These are phyloP conservation scores for Fomitiporia mediterranea DNA, from an alignment of 1,284 basidiomycete genomes.

Conservation along the genomic window DNA sequence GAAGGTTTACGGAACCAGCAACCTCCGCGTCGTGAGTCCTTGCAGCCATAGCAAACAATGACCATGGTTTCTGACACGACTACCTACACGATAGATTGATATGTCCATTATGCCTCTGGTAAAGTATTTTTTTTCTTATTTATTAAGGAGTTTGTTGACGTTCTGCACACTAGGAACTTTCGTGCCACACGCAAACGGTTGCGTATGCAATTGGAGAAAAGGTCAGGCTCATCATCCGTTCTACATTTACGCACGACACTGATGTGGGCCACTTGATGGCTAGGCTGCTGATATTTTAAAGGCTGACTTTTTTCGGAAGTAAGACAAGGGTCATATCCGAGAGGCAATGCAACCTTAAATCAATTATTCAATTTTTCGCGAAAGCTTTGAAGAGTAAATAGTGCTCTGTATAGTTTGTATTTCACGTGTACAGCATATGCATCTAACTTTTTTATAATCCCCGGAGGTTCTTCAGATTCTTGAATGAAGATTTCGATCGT, in stretches of 20 bases:
- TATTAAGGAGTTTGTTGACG: neutral
- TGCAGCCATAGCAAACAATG: too few relatives aligned
- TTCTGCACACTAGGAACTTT: constrained; percentile 5
- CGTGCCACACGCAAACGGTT: constrained; percentile 11
- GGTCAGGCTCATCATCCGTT: constrained; percentile 1
- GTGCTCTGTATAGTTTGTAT: too few relatives aligned
- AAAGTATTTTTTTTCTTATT: neutral
- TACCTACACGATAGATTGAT: neutral
- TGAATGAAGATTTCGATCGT: too few relatives aligned
- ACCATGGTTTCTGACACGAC: neutral
- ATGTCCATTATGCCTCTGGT: neutral
- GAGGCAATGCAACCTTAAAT: too few relatives aligned
- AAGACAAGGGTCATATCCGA: too few relatives aligned
- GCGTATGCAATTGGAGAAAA: constrained; percentile 16
- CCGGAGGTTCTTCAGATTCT: too few relatives aligned
- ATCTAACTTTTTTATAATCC: too few relatives aligned
- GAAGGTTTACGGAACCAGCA: constrained; percentile 26
- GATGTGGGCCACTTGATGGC: neutral
- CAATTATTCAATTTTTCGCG: too few relatives aligned
- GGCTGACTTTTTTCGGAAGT: neutral
- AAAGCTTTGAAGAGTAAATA: too few relatives aligned
- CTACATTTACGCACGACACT: neutral
- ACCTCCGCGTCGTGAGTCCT: constrained; percentile 16
- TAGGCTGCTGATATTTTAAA: constrained; percentile 6
- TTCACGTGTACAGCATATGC: too few relatives aligned